Conservation (phyloP, 164 flowering plant species). For the Nelumbo lutea region DNA sequence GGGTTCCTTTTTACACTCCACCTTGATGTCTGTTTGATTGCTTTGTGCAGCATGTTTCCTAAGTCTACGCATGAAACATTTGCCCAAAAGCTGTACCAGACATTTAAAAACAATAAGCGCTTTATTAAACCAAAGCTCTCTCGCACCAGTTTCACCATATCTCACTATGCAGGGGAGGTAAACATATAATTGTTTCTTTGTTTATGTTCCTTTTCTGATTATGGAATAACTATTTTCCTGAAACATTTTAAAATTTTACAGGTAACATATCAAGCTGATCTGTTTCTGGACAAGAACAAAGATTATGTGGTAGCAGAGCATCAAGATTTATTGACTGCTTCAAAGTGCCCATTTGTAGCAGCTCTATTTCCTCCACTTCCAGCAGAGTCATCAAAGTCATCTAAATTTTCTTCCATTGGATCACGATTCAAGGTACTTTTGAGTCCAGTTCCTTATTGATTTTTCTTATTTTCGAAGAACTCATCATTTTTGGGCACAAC, state of each 20-base stretch:
- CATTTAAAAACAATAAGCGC: conserved; percentile 76
- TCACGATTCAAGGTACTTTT: conserved; percentile 74
- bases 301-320: conserved; percentile 98
- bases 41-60: conserved; percentile 87
- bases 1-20: neutral
- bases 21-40: conserved; percentile 5
- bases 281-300: conserved; percentile 87
- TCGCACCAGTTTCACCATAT: conserved; percentile 80
- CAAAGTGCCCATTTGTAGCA: conserved; percentile 75
- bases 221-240: neutral
- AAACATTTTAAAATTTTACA: conserved; percentile 14
- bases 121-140: conserved; percentile 96
- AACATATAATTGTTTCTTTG: neutral
- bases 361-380: conserved; percentile 73
- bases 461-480: neutral
- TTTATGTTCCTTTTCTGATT: neutral
- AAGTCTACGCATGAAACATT: conserved; percentile 98
- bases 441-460: neutral
- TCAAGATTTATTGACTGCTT: conserved; percentile 74
- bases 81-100: conserved; percentile 93
- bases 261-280: conserved; percentile 83
- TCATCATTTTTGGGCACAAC: neutral
- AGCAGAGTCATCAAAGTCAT: conserved; percentile 71
- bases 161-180: conserved; percentile 99
- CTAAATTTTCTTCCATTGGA: conserved; percentile 93